Evolutionary conservation across 345 rosid species (phyloP).

Genomic region (Corchorus capsularis): DNA sequence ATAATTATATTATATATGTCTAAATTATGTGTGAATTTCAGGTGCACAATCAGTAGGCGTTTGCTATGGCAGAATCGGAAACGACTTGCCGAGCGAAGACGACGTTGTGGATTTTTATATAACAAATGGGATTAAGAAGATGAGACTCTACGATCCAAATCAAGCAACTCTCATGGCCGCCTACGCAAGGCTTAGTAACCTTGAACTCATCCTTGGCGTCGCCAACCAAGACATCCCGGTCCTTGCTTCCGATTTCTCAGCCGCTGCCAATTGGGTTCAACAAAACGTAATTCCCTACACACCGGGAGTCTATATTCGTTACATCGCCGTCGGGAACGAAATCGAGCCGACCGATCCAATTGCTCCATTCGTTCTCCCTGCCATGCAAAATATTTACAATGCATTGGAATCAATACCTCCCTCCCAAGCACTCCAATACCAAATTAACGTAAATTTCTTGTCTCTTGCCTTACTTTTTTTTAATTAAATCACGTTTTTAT

Average conservation of each 20-base stretch:
- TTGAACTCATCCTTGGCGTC: constrained; percentile 36
- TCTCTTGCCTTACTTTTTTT: too few species aligned
- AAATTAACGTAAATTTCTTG: too few species aligned
- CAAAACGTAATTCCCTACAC: constrained; percentile 29
- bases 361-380: not conserved
- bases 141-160: constrained; percentile 27
- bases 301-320: constrained; percentile 37
- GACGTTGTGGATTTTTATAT: constrained; percentile 30
- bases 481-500: too few species aligned
- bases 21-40: not conserved
- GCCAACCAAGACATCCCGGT: constrained; percentile 27
- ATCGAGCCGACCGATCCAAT: constrained; percentile 10
- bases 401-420: not conserved
- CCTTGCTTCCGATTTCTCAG: constrained; percentile 21
- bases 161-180: constrained; percentile 27
- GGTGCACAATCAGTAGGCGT: constrained; percentile 39
- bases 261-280: constrained; percentile 39
- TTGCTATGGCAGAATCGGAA: constrained; percentile 28
- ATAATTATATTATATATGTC: too few species aligned
- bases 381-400: not conserved
- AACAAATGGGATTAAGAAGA: constrained; percentile 18
- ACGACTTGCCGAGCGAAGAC: too few species aligned
- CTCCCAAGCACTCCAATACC: too few species aligned
- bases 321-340: constrained; percentile 40
- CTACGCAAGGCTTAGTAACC: constrained; percentile 29